These are phyloP conservation scores for Bruguiera hainesii DNA, from an alignment of 441 rosid species.

Conservation along the genomic window DNA sequence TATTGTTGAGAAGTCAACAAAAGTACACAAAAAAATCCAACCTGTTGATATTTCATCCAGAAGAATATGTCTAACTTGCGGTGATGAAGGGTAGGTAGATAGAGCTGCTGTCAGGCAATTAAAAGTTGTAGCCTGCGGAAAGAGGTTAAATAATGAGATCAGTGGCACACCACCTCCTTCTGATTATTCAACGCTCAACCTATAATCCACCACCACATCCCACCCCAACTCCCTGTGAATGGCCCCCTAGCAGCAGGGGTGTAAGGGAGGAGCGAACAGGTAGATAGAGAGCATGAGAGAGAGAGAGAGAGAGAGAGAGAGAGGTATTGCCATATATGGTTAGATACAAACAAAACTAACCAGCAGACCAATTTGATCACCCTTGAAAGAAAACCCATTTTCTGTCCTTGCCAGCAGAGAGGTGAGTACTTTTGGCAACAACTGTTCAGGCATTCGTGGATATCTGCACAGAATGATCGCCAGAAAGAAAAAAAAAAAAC, in stretches of 20 bases:
- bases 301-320: not conserved
- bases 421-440: slow-evolving; percentile 61
- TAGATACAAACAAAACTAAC: slow-evolving; percentile 42
- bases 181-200: not conserved
- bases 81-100: slow-evolving; percentile 63
- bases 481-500: not conserved
- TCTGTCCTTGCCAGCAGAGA: slow-evolving; percentile 53
- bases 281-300: not conserved
- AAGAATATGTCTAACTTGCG: slow-evolving; percentile 59
- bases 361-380: slow-evolving; percentile 72
- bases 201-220: not conserved
- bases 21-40: slow-evolving; percentile 26
- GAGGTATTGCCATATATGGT: not conserved
- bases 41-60: slow-evolving; percentile 59
- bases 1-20: not conserved
- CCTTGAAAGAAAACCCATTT: slow-evolving; percentile 58
- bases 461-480: slow-evolving; percentile 48
- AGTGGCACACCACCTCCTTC: not conserved
- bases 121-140: slow-evolving; percentile 60
- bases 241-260: not conserved
- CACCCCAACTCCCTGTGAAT: not conserved
- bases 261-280: not conserved
- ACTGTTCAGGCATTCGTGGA: slow-evolving; percentile 80
- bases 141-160: slow-evolving; percentile 18
- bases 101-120: slow-evolving; percentile 79